Conservation (phyloP, 306 rosid genomes). For the Casuarina equisetifolia region DNA sequence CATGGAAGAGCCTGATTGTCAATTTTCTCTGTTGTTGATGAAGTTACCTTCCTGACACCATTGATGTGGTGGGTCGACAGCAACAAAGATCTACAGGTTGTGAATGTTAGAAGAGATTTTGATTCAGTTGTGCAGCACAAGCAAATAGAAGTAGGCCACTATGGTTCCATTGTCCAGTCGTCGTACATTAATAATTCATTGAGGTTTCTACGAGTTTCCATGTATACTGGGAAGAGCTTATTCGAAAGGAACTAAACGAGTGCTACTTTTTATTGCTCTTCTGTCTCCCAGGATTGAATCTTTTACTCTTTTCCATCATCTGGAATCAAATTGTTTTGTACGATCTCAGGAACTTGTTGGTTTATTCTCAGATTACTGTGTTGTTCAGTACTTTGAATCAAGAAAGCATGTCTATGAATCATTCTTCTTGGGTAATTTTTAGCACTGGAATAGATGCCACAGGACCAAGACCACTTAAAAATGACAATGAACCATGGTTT, state of each 20-base stretch:
- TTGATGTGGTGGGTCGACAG: slow-evolving; percentile 50
- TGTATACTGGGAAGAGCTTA: not conserved
- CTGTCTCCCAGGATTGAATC: not conserved
- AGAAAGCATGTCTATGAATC: not conserved
- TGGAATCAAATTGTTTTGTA: not conserved
- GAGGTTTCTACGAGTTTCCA: not conserved
- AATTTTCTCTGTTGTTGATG: slow-evolving; percentile 1
- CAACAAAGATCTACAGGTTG: slow-evolving; percentile 64
- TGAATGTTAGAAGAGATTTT: slow-evolving; percentile 41
- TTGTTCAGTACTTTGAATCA: not conserved
- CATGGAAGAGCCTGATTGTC: not conserved
- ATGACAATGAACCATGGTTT: not conserved
- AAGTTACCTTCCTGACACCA: slow-evolving; percentile 63
- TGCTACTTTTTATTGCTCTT: not conserved
- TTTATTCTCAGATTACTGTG: not conserved
- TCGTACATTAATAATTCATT: not conserved
- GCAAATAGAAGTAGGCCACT: not conserved
- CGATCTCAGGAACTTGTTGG: not conserved
- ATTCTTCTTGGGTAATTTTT: not conserved
- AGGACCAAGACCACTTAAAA: not conserved
- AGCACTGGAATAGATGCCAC: not conserved
- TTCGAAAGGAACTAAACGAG: not conserved
- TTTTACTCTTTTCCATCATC: not conserved
- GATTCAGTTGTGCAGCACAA: not conserved
- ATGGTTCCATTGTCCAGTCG: not conserved